Base-by-base conservation (phyloP, 768 basidiomycete genomes). In the Trametes cubensis region DNA sequence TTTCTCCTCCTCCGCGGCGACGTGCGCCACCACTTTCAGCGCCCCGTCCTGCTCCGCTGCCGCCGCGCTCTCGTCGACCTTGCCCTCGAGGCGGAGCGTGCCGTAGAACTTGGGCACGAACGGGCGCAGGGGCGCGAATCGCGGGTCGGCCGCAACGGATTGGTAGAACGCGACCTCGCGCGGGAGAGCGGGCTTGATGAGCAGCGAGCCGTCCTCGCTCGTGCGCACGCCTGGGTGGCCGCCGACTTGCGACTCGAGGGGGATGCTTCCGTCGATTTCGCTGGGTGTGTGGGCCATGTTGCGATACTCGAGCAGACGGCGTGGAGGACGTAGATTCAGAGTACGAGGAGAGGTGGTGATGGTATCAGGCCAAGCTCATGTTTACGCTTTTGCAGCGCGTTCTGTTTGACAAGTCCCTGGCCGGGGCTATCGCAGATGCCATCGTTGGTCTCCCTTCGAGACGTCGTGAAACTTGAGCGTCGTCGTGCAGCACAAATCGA, bases 41-140 rank as follows among this genome's bases (percentile, higher is more conserved):
- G 54, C 57, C 58, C 23, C 63, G 38, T 39, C 63, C 20, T 51
- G 49, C n/a, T 21, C 53, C 17, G 52, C 65, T 8, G 34, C 62
- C 58, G 63, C 76, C 69, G 25, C 67, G n/a, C 46, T 70, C 26
- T 75, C 70, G 52, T 79, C 80, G 10, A 88, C 60, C 71, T 84
- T 70, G n/a, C 91, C 88, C 72, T 90, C 77, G 3, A 96, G 75
- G 64, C 78, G 84, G 42, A 97, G 77, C 4, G 89, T 89, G 3
- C 96, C 96, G 45, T 87, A 79, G 73, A 93, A 97, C 44, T 78
- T 81, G 13, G 95, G 92, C 5, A 89, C 80, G 72, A 84, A 94
- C 2, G 77, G 80, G 41, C 76, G 78, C 44, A 92, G 78, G 2
- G 73, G 67, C 18, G 75, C 77, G 54, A 85, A 73, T 0, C 66